A percentile compares a stretch with the other conserved stretches of the same genome.
These are phyloP conservation scores for Thuja plicata DNA, from an alignment of 83 land plant species.

Conservation along the genomic window DNA sequence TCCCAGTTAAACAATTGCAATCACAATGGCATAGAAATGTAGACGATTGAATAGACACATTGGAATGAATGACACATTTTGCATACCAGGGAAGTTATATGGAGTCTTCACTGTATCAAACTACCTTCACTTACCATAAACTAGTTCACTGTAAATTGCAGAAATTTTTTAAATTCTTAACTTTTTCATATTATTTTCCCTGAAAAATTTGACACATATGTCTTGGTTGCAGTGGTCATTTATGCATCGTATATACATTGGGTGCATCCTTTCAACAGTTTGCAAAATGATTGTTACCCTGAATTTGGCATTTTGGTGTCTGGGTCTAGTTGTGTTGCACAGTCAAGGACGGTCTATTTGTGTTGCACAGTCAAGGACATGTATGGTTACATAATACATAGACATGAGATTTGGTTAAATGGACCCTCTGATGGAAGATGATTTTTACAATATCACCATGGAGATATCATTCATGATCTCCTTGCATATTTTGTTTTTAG, in stretches of 20 bases:
- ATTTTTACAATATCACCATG: slow-evolving; percentile 81
- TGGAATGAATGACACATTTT: too few relatives aligned
- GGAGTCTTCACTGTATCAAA: neutral
- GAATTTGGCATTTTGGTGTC: neutral
- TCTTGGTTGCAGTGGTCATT: too few relatives aligned
- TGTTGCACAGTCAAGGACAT: too few relatives aligned
- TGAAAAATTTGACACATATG: too few relatives aligned
- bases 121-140: neutral
- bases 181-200: neutral
- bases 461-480: slow-evolving; percentile 34
- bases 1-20: too few relatives aligned
- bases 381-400: slow-evolving; percentile 73
- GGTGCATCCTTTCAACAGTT: neutral
- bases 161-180: neutral
- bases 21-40: too few relatives aligned
- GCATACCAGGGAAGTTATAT: too few relatives aligned
- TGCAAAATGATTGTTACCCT: slow-evolving; percentile 12
- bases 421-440: slow-evolving; percentile 87
- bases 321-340: neutral
- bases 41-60: too few relatives aligned
- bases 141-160: neutral
- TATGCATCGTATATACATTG: too few relatives aligned
- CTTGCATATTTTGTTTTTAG: neutral
- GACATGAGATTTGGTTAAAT: slow-evolving; percentile 64
- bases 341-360: too few relatives aligned